These are phyloP conservation scores for Lotus japonicus DNA, from an alignment of 306 rosid species.

Conservation along the genomic window DNA sequence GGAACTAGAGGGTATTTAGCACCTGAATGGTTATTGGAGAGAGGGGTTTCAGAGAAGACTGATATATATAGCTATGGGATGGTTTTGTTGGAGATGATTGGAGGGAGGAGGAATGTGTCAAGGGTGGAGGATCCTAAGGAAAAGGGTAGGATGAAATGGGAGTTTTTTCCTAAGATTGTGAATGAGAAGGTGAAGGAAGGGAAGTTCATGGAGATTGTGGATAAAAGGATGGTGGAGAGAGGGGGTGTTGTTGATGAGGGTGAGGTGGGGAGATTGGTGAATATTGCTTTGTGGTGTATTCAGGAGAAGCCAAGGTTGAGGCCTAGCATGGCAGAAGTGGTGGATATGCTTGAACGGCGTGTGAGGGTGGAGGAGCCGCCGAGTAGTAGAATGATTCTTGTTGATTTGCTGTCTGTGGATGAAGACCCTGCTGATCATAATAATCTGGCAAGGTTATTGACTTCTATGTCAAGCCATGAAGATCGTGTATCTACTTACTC, in stretches of 20 bases:
- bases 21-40: slow-evolving; percentile 85
- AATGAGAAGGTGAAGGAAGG: slow-evolving; percentile 66
- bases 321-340: slow-evolving; percentile 63
- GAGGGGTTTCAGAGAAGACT: slow-evolving; percentile 75
- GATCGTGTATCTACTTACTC: slow-evolving; percentile 32
- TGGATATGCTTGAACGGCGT: slow-evolving; percentile 79
- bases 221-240: slow-evolving; percentile 37
- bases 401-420: slow-evolving; percentile 53
- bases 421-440: slow-evolving; percentile 30
- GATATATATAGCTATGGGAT: slow-evolving; percentile 84
- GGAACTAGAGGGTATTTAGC: slow-evolving; percentile 93
- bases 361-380: slow-evolving; percentile 66
- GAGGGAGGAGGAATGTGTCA: slow-evolving; percentile 65
- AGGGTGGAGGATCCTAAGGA: slow-evolving; percentile 30
- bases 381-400: slow-evolving; percentile 57
- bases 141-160: slow-evolving; percentile 40
- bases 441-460: slow-evolving; percentile 21
- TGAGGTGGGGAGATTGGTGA: slow-evolving; percentile 50
- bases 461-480: slow-evolving; percentile 1
- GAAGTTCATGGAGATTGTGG: slow-evolving; percentile 64
- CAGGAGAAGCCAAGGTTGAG: slow-evolving; percentile 74
- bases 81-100: slow-evolving; percentile 83
- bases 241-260: slow-evolving; percentile 54
- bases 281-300: slow-evolving; percentile 82
- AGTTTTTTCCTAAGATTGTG: slow-evolving; percentile 63